Base-by-base conservation (phyloP, 2,329 filamentous ascomycete genomes). In the Aspergillus texensis region DNA sequence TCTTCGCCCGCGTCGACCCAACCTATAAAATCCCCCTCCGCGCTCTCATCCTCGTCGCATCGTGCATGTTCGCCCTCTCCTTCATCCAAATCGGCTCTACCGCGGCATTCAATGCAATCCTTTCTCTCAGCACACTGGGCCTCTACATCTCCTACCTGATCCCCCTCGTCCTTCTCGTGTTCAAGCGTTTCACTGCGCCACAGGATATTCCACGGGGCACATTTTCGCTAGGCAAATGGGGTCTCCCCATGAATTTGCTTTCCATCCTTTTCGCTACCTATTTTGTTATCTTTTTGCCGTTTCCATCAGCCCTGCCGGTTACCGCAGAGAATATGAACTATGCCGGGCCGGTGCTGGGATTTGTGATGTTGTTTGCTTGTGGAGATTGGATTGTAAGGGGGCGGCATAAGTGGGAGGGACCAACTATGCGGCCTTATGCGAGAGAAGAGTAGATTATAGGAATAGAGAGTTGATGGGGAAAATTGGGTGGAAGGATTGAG, bases 101-200 rank as follows among this genome's bases (percentile, higher is more conserved):
- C 5, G 76, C 79, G 4, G 84, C 83, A 6, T 84, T 85, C 72
- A 83, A 85, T 69, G 82, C 80, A 59, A 81, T 85, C 64, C 77
- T 83, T 14, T 84, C 82, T 6, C 75, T 86, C 12, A 79, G 79
- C 10, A 76, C 83, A 50, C 78, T 78, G 36, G 80, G 80, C 1
- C 75, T 85, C 21, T 80, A 85, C 39, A 78, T 79, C 45, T 83
- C 81, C 24, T 86, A 85, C 69, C 77, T 85, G 52, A 77, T 84
- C 14, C 68, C 66, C 6, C 79, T 82, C 52, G 67, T 74, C 19
- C 78, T 68, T 2, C 60, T 81, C 19, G 58, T 48, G 12, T 32
- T 62, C 5, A 72, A 70, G 64, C 65, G 70, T 0, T 41, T 71
- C n/a, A 66, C 46, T 1, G 57, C 65, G 0, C 68, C 65, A 2